These are phyloP conservation scores for Corinectria fuckeliana DNA, from an alignment of 2,329 filamentous ascomycete genomes.

Conservation along the genomic window DNA sequence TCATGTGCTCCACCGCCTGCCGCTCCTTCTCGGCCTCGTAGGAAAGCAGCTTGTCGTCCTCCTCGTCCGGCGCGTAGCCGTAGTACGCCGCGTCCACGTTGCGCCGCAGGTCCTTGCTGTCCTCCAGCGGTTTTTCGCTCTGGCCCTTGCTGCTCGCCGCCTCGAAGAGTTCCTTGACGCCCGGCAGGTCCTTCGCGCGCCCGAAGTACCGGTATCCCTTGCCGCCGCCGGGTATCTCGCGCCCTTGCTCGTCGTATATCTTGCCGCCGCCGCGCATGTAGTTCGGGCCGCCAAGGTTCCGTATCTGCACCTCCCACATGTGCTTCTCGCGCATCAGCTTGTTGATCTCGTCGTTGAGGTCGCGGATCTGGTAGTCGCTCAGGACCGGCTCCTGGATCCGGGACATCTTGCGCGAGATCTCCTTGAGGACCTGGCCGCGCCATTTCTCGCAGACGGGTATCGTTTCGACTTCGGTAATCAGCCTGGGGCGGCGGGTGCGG, in stretches of 20 bases:
- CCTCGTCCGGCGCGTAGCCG: slow-evolving; percentile 91
- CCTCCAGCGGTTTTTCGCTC: slow-evolving; percentile 70
- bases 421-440: slow-evolving; percentile 96
- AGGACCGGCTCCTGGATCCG: slow-evolving; percentile 91
- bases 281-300: slow-evolving; percentile 94
- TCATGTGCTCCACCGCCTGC: slow-evolving; percentile 75
- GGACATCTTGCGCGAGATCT: slow-evolving; percentile 95
- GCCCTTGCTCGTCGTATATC: slow-evolving; percentile 75
- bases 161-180: slow-evolving; percentile 96
- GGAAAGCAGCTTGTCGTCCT: slow-evolving; percentile 78
- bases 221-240: slow-evolving; percentile 75
- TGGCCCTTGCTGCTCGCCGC: slow-evolving; percentile 66
- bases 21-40: slow-evolving; percentile 87
- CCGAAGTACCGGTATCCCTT: slow-evolving; percentile 97
- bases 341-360: slow-evolving; percentile 99
- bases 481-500: slow-evolving; percentile 86
- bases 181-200: slow-evolving; percentile 84
- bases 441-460: slow-evolving; percentile 95
- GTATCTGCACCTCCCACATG: slow-evolving; percentile 98
- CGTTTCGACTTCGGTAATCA: slow-evolving; percentile 83
- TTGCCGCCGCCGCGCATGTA: slow-evolving; percentile 82
- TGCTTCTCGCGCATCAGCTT: slow-evolving; percentile 99
- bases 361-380: slow-evolving; percentile 96
- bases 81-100: slow-evolving; percentile 95
- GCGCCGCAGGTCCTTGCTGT: slow-evolving; percentile 72